Evolutionary conservation across 2,329 filamentous ascomycete species (phyloP), one percentile per base, ranked within the genome.

Genomic region (Pseudogymnoascus sp.): DNA sequence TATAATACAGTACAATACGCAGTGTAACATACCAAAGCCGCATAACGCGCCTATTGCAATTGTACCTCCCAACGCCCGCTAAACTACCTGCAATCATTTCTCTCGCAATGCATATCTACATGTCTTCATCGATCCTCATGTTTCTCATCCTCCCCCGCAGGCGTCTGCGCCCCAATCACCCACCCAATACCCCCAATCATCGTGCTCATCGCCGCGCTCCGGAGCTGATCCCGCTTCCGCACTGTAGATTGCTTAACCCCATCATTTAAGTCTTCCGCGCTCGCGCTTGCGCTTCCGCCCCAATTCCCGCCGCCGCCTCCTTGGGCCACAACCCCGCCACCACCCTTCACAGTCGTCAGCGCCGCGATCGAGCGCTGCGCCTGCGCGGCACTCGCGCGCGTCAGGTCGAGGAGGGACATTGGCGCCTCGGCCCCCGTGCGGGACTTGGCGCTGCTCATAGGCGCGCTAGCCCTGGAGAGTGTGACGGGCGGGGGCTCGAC

Each of bases 161-260:
- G 76, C 65, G 79, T 49, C 42, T 49, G 80, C 2, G 85, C 86
- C 5, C 84, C 84, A 63, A 89, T 81, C 55, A 89, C 72, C 86
- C 86, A 89, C 0, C 86, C 85, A 23, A 89, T 82, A 16, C 86
- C 84, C 45, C 83, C 85, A 2, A 86, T 86, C 55, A 89, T 72
- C 1, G 85, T 86, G n/a, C 84, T 85, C 62, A 87, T 84, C 7
- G 86, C 86, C 36, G 81, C 86, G 64, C 88, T 85, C 66, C 84
- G 79, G 41, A 89, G 69, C 73, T 88, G 87, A 72, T 93, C 90
- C 67, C 90, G 81, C 77, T 87, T 92, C 68, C 90, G 82, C 38
- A 83, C 78, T 62, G 79, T 75, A 63, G 79, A 73, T 58, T 58
- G 28, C 22, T 58, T 49, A 64, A 80, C 80, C 2, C 78, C 79